Conservation (phyloP, 73 alveolate species). For the Paramecium primaurelia region DNA sequence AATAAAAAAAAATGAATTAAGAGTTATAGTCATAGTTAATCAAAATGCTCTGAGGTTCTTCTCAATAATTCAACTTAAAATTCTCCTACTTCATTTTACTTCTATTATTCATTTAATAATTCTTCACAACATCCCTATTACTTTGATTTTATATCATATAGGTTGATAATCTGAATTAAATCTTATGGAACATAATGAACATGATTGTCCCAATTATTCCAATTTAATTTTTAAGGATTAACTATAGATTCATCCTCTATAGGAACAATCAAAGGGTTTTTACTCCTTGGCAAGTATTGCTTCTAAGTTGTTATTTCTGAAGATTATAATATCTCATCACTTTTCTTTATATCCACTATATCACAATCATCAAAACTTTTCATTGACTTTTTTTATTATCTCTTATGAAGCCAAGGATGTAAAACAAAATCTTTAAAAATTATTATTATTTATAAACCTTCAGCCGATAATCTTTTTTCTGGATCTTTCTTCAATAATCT, state of each 20-base stretch:
- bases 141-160: neutral
- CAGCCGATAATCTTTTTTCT: conserved; percentile 28
- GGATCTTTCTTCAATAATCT: conserved; percentile 5
- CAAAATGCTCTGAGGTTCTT: neutral
- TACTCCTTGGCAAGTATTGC: neutral
- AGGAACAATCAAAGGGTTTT: neutral
- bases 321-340: neutral
- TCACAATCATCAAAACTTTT: neutral
- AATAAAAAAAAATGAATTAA: conserved; percentile 21
- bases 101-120: neutral
- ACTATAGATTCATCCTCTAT: neutral
- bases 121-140: neutral
- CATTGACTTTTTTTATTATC: neutral
- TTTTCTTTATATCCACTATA: neutral
- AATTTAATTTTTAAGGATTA: neutral
- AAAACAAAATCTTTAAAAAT: neutral
- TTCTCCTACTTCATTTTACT: neutral
- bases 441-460: neutral
- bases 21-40: neutral
- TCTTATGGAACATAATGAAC: neutral
- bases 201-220: conserved; percentile 2
- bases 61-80: neutral
- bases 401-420: neutral
- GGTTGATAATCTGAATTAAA: neutral
- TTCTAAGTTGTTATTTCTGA: neutral